Evolutionary conservation across 2,329 filamentous ascomycete species (phyloP).

Genomic region (Verruconis gallopava): DNA sequence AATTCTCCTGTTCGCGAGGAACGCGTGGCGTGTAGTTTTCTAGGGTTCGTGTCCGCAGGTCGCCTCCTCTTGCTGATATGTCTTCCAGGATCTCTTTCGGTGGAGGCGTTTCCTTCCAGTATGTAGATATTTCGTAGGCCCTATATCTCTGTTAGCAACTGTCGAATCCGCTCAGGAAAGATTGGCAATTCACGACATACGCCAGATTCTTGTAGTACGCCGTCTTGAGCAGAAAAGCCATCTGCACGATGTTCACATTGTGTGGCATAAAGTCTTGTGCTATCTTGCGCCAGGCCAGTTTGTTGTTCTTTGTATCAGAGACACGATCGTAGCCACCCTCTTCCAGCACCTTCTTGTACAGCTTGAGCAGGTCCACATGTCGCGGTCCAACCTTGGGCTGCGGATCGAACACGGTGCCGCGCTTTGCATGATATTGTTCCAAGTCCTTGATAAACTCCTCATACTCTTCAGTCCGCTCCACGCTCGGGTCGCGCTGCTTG

Average conservation of each 20-base stretch:
- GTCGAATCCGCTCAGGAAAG: background rate
- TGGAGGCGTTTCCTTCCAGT: constrained; percentile 69
- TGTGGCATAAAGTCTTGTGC: constrained; percentile 64
- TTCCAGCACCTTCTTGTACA: constrained; percentile 64
- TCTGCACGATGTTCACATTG: constrained; percentile 63
- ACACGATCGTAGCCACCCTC: constrained; percentile 79
- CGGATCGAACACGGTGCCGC: constrained; percentile 61
- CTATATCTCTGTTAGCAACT: constrained; percentile 17
- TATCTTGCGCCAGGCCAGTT: constrained; percentile 73
- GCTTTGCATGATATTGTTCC: constrained; percentile 59
- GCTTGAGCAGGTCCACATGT: constrained; percentile 62
- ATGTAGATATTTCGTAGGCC: constrained; percentile 70
- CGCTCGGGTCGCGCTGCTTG: constrained; percentile 30
- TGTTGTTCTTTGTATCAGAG: constrained; percentile 52
- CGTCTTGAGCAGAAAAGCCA: constrained; percentile 75
- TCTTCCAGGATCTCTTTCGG: constrained; percentile 81
- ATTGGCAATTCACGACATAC: constrained; percentile 22
- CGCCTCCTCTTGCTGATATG: constrained; percentile 63
- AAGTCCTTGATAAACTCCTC: constrained; percentile 66
- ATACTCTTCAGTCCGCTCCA: constrained; percentile 50
- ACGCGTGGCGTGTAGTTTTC: constrained; percentile 54
- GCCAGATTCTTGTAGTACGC: constrained; percentile 83
- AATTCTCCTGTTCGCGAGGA: constrained; percentile 32
- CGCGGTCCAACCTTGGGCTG: constrained; percentile 70
- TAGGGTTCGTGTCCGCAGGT: constrained; percentile 62